phyloP scores from a whole-genome alignment of 495 filamentous ascomycete genomes.

The Penicillium simplicissimum region DNA sequence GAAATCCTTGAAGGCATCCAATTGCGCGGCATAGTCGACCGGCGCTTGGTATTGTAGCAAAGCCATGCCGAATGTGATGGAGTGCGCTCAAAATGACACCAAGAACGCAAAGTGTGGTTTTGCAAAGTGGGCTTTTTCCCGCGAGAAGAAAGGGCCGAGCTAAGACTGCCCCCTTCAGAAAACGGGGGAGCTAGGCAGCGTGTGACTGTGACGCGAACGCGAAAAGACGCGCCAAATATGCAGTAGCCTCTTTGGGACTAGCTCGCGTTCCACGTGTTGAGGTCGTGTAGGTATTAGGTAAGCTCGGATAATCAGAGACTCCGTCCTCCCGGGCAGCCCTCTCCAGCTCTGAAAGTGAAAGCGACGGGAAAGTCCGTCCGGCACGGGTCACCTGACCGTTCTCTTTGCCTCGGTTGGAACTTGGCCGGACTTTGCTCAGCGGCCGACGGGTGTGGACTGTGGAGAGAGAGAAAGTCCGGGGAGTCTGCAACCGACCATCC shows the following conservation, averaged over 20 bases:
- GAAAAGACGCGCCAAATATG: constrained; percentile 19
- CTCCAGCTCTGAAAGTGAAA: too few species aligned
- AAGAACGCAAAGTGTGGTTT: constrained; percentile 23
- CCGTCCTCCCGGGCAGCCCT: not conserved
- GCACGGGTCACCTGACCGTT: not conserved
- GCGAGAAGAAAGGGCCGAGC: constrained; percentile 17
- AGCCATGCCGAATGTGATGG: constrained; percentile 61
- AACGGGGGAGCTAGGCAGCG: constrained; percentile 2
- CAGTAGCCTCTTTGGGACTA: constrained; percentile 6
- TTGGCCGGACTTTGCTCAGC: constrained; percentile 5
- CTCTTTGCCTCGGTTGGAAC: constrained; percentile 10
- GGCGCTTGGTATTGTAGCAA: constrained; percentile 70
- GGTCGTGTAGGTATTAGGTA: not conserved
- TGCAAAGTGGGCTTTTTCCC: constrained; percentile 24
- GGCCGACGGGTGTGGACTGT: constrained; percentile 12
- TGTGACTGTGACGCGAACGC: constrained; percentile 17
- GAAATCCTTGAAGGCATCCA: constrained; percentile 86
- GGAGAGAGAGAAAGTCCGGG: constrained; percentile 17
- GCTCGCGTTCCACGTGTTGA: constrained; percentile 1
- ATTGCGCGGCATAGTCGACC: constrained; percentile 85
- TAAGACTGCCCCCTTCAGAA: not conserved
- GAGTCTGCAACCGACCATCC: constrained; percentile 18
- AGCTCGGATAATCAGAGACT: not conserved
- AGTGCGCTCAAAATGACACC: constrained; percentile 9
- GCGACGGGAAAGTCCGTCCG: constrained; percentile 1